Conservation (phyloP, 1,284 basidiomycete species). For the Vanrija sp. region DNA sequence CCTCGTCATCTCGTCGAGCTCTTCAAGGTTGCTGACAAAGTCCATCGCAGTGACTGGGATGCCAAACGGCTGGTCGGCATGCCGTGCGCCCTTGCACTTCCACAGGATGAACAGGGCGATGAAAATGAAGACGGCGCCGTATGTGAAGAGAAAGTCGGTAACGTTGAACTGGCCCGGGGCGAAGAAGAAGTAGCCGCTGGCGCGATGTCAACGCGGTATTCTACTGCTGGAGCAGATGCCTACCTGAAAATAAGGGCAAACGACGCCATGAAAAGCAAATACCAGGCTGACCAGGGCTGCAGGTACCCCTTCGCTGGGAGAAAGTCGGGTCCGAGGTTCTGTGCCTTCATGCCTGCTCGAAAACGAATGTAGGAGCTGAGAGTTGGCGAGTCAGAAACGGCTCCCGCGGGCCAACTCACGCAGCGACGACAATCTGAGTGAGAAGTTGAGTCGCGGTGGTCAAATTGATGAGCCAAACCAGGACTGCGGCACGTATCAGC, state of each 20-base stretch:
- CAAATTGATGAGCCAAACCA: too few relatives aligned
- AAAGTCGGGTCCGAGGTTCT: constrained; percentile 20
- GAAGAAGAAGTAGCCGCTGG: constrained; percentile 27
- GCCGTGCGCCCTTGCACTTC: constrained; percentile 23
- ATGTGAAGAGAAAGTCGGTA: constrained; percentile 9
- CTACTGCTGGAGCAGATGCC: too few relatives aligned
- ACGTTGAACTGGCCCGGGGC: background rate
- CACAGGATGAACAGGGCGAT: constrained; percentile 30
- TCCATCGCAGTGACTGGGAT: constrained; percentile 20
- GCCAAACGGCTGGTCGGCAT: constrained; percentile 10
- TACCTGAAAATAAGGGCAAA: constrained; percentile 17
- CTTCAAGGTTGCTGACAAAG: constrained; percentile 20
- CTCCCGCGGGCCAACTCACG: too few relatives aligned
- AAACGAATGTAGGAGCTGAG: constrained; percentile 31
- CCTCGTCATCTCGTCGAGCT: constrained; percentile 23
- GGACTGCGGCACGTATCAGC: too few relatives aligned
- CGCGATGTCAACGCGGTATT: too few relatives aligned
- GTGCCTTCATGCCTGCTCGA: constrained; percentile 26
- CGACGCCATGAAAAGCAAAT: constrained; percentile 20
- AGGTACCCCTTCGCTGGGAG: constrained; percentile 10
- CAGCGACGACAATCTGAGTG: too few relatives aligned
- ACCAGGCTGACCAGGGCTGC: constrained; percentile 27
- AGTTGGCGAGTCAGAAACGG: background rate
- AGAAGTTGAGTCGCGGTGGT: too few relatives aligned
- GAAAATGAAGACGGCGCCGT: constrained; percentile 38